Evolutionary conservation across 2,329 filamentous ascomycete species (phyloP).

Genomic region (Epichloe gansuensis): DNA sequence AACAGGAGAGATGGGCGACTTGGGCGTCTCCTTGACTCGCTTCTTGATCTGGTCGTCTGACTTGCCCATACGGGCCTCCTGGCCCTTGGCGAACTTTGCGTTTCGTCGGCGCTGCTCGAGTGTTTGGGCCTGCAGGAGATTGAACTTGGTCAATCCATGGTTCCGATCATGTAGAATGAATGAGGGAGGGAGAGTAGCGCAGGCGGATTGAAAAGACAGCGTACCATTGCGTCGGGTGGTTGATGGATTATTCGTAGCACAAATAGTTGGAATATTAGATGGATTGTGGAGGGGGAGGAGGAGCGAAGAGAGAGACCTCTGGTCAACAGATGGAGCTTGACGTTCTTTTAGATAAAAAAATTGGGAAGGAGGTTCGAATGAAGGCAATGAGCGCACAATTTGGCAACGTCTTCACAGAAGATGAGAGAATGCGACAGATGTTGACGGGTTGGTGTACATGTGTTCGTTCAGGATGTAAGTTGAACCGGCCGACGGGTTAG

Average conservation of each 20-base stretch:
- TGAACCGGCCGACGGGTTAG: too few species aligned
- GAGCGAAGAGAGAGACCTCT: not conserved
- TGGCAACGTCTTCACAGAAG: not conserved
- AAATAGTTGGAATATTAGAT: not conserved
- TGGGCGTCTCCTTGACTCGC: constrained; percentile 39
- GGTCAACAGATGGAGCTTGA: not conserved
- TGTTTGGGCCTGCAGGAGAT: constrained; percentile 57
- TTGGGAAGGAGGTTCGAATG: not conserved
- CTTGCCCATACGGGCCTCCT: constrained; percentile 66
- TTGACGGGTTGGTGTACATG: constrained; percentile 2
- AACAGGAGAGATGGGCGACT: constrained; percentile 51
- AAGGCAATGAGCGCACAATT: not conserved
- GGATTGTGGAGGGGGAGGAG: not conserved
- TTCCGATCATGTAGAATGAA: not conserved
- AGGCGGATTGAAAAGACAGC: not conserved
- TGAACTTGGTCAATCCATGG: not conserved
- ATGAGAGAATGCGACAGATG: constrained; percentile 16
- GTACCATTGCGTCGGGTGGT: not conserved
- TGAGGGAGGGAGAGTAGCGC: too few species aligned
- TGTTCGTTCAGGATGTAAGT: not conserved
- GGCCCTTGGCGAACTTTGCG: constrained; percentile 62
- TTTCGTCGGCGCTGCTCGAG: constrained; percentile 73
- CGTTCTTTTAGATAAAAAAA: not conserved
- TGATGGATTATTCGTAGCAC: not conserved
- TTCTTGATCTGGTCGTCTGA: constrained; percentile 53